These are phyloP conservation scores for Gynandropsis gynandra DNA, from an alignment of 345 rosid species.

Conservation along the genomic window DNA sequence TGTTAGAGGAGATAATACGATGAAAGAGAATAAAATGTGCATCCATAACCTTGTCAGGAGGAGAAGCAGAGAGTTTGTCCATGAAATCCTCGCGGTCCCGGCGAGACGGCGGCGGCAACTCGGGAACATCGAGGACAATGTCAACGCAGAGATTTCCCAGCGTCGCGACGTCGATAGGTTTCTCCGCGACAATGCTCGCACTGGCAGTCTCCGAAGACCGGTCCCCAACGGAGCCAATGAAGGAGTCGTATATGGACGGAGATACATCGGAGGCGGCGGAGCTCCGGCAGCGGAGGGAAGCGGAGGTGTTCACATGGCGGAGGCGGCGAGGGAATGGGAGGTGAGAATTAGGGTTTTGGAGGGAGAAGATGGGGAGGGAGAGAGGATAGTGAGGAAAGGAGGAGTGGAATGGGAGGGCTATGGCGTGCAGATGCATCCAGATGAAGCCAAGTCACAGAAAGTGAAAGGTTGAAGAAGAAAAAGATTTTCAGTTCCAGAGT, in stretches of 20 bases:
- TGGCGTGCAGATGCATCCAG: constrained; percentile 48
- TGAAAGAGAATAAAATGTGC: not conserved
- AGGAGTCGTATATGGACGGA: constrained; percentile 22
- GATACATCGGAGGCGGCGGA: constrained; percentile 27
- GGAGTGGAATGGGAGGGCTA: constrained; percentile 1
- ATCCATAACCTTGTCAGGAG: constrained; percentile 72
- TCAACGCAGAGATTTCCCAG: constrained; percentile 94
- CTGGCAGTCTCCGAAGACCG: not conserved
- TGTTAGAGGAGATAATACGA: not conserved
- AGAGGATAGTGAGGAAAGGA: no score
- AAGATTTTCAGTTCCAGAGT: no score
- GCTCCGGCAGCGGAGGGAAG: constrained; percentile 25
- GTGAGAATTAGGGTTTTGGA: constrained; percentile 33
- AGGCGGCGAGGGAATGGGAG: constrained; percentile 16
- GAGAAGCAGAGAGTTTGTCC: constrained; percentile 63
- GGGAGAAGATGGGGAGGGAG: constrained; percentile 12
- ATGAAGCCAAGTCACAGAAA: not conserved
- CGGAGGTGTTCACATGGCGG: constrained; percentile 14
- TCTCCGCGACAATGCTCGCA: constrained; percentile 30
- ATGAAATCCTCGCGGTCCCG: constrained; percentile 54
- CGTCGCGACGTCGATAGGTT: constrained; percentile 62
- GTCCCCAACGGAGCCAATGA: constrained; percentile 24
- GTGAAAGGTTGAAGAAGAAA: not conserved
- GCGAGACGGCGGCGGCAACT: constrained; percentile 61
- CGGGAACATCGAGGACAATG: constrained; percentile 72